Percentiles rank a stretch among this genome's conserved stretches.
These are phyloP conservation scores for Aspergillus oerlinghausenensis DNA, from an alignment of 2,329 filamentous ascomycete species.

Conservation along the genomic window DNA sequence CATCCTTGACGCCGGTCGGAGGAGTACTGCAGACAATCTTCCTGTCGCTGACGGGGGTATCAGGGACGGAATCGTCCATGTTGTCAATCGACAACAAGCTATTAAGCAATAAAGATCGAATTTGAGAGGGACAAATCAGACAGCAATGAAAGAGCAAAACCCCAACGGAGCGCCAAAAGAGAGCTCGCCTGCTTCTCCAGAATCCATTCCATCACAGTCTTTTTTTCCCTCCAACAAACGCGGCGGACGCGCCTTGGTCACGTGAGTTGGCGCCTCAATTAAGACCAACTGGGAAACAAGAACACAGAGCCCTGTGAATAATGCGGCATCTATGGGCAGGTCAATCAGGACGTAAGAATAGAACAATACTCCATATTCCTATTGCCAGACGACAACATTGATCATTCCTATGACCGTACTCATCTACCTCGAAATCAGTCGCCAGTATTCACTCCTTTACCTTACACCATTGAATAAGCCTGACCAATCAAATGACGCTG, in stretches of 20 bases:
- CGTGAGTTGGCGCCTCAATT: constrained; percentile 21
- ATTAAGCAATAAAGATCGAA: neutral
- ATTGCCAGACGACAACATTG: neutral
- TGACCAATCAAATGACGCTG: neutral
- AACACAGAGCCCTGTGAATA: neutral
- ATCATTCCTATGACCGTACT: neutral
- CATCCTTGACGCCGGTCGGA: constrained; percentile 24
- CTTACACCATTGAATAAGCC: neutral
- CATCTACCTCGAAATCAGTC: neutral
- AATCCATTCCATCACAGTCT: constrained; percentile 1
- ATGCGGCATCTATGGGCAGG: neutral
- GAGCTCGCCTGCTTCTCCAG: constrained; percentile 6
- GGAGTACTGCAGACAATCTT: constrained; percentile 27
- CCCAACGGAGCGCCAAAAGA: neutral
- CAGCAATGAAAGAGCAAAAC: neutral
- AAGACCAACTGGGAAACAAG: constrained; percentile 7
- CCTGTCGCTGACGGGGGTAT: constrained; percentile 37
- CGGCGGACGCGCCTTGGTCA: constrained; percentile 19
- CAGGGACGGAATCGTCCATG: constrained; percentile 39
- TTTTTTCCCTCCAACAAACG: constrained; percentile 16
- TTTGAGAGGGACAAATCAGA: neutral
- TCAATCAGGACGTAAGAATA: neutral
- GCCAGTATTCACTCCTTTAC: neutral
- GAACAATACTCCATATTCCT: neutral
- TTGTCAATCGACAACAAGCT: neutral